Evolutionary conservation across 495 filamentous ascomycete genomes (phyloP), one percentile per base, ranked within the genome.

Genomic region (Aspergillus saccharolyticus): DNA sequence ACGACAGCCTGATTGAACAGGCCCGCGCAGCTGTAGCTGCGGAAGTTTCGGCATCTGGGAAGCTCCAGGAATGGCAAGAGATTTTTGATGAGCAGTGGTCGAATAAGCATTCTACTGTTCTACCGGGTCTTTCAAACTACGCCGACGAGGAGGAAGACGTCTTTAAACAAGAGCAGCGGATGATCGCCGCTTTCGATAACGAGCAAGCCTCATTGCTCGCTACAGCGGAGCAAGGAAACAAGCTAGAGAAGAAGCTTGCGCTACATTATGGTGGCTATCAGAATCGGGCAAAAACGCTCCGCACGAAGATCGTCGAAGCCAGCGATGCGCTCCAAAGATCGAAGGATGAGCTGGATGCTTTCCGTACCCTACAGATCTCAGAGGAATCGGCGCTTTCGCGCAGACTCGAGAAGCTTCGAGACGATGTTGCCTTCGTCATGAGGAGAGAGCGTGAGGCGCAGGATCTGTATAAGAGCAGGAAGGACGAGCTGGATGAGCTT

Each of bases 171-270:
- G 76, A 71, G 47, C 67, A 94, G 81, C 69, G 67, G 19, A 74
- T 77, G 70, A 74, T 74, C 24, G 61, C 55, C 44, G 63, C 67
- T 2, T 77, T 78, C 49, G 75, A 78, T 54, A 80, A 82, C 19
- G 79, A 90, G 8, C 85, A 95, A 67, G 80, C 87, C 30, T 76
- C 80, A 9, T 83, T 96, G 48, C 78, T 85, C 54, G 79, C 78
- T 4, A 85, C 84, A 0, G 93, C 93, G 5, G 85, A 90, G 57
- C 81, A 84, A 52, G 89, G 86, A 48, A 90, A 89, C 63, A 94
- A 91, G 68, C 74, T 91, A 12, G 92, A 98, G 70, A 96, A 96
- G 78, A 97, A 96, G 74, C 83, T 98, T n/a, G 80, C 81, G 7
- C 72, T 95, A 47, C 85, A 93, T 60, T 84, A 92, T 0, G 92